These are phyloP conservation scores for Epichloe aotearoae DNA, from an alignment of 2,329 filamentous ascomycete genomes.

Conservation along the genomic window DNA sequence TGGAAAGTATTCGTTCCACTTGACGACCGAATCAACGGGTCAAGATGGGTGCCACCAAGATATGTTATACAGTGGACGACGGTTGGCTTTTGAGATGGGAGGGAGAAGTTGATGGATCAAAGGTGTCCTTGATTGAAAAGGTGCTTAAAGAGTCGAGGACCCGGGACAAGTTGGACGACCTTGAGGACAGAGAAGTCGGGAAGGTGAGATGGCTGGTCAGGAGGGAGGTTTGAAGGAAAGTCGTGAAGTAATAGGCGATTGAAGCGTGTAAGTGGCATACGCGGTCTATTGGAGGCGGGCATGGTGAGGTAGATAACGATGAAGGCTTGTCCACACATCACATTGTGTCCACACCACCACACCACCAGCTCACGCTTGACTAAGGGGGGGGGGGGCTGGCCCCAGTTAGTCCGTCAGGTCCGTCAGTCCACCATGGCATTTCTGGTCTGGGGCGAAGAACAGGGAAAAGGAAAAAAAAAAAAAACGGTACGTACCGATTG, in stretches of 20 bases:
- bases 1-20: slow-evolving; percentile 10
- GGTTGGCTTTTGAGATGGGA: not conserved
- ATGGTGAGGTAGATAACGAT: slow-evolving; percentile 15
- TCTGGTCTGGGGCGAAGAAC: slow-evolving; percentile 1
- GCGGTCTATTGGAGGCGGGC: slow-evolving; percentile 11
- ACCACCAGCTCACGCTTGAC: not conserved
- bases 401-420: not conserved
- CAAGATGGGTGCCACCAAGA: slow-evolving; percentile 16
- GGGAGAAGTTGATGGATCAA: not conserved
- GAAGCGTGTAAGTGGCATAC: slow-evolving; percentile 7
- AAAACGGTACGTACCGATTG: slow-evolving; percentile 15
- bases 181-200: slow-evolving; percentile 3
- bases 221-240: slow-evolving; percentile 21
- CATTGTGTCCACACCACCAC: not conserved
- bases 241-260: slow-evolving; percentile 20
- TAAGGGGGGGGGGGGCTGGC: not conserved
- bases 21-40: slow-evolving; percentile 39
- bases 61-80: not conserved
- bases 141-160: no score
- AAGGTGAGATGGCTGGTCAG: not conserved
- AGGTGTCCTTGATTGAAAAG: slow-evolving; percentile 3
- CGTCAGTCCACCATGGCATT: not conserved
- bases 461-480: slow-evolving; percentile 1
- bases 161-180: not conserved
- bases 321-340: slow-evolving; percentile 3